Percentiles rank a stretch among this genome's conserved stretches.
These are phyloP conservation scores for Steccherinum ochraceum DNA, from an alignment of 768 basidiomycete species.

Conservation along the genomic window DNA sequence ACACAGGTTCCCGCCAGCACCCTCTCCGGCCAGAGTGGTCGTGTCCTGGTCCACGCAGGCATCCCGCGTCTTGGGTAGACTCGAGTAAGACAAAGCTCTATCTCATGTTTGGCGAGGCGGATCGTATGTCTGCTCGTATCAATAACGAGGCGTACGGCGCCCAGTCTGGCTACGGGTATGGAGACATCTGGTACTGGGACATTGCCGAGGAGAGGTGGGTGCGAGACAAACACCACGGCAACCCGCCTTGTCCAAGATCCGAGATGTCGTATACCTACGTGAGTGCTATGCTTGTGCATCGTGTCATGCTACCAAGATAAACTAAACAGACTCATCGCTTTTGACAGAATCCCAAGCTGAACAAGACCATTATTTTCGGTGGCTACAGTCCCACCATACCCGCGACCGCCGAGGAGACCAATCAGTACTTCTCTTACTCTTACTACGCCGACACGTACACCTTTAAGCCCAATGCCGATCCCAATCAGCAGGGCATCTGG, in stretches of 20 bases:
- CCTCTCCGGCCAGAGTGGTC: constrained; percentile 14
- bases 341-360: constrained; percentile 27
- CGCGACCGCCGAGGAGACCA: constrained; percentile 3
- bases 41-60: constrained; percentile 29
- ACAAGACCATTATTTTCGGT: constrained; percentile 32
- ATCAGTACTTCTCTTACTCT: constrained; percentile 23
- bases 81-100: constrained; percentile 24
- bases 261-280: constrained; percentile 28
- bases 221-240: constrained; percentile 27
- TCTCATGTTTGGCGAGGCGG: constrained; percentile 29
- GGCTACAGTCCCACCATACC: constrained; percentile 29
- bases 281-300: constrained; percentile 9
- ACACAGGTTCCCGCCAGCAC: background rate
- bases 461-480: constrained; percentile 17
- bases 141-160: constrained; percentile 20
- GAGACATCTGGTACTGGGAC: constrained; percentile 33
- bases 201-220: constrained; percentile 25
- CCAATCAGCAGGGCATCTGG: constrained; percentile 19
- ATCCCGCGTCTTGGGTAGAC: constrained; percentile 30
- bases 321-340: background rate
- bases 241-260: constrained; percentile 27
- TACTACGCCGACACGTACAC: constrained; percentile 39
- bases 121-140: constrained; percentile 24
- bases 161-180: constrained; percentile 18
- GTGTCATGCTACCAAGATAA: no score